phyloP scores from a whole-genome alignment of 768 basidiomycete species.

The Hypholoma fasciculare region DNA sequence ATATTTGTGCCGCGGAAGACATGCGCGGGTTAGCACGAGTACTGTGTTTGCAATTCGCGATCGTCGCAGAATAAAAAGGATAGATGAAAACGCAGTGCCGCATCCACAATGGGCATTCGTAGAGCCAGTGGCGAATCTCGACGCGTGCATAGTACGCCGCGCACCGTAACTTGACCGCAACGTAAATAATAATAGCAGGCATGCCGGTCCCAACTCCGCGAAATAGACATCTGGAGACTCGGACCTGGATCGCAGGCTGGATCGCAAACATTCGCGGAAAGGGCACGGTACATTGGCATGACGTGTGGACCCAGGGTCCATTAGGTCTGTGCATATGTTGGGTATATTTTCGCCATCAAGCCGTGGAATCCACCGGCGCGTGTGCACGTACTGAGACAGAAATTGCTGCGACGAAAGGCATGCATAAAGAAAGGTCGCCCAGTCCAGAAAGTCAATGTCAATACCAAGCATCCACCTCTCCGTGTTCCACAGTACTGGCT shows the following conservation, averaged over 20 bases:
- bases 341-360: background rate
- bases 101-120: no score
- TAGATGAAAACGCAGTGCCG: background rate
- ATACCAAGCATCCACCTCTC: background rate
- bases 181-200: background rate
- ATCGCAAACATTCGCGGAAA: conserved; percentile 4
- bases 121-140: background rate
- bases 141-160: background rate
- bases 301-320: background rate
- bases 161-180: background rate
- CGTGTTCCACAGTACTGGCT: background rate
- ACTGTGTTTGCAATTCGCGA: no score
- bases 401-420: no score
- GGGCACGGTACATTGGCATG: background rate
- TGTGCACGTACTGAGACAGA: background rate
- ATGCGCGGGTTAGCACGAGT: no score
- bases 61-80: no score
- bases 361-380: background rate
- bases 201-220: conserved; percentile 1
- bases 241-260: background rate
- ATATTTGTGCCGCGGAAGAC: no score
- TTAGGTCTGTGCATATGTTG: background rate
- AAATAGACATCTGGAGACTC: background rate
- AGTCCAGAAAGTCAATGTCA: no score
- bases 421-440: no score